phyloP scores from a whole-genome alignment of 176 grass and related monocot genomes.

The Chrysopogon serrulatus region DNA sequence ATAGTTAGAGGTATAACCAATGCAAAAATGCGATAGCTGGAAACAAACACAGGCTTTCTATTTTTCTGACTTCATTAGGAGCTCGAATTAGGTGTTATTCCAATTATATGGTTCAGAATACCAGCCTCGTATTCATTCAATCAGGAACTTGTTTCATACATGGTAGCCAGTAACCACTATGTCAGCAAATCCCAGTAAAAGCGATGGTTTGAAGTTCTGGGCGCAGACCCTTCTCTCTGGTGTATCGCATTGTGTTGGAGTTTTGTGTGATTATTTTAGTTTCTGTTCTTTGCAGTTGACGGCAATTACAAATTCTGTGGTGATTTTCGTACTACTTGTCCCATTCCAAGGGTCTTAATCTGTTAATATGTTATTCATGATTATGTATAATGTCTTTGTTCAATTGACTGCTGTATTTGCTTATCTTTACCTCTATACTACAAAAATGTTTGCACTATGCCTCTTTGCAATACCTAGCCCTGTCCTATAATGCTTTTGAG shows the following conservation, averaged over 20 bases:
- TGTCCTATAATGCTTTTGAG: background rate
- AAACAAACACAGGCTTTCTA: background rate
- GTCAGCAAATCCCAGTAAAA: background rate
- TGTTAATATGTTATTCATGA: background rate
- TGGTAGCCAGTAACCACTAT: background rate
- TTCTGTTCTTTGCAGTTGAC: background rate
- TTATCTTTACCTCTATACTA: background rate
- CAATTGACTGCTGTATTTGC: background rate
- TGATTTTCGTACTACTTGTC: background rate
- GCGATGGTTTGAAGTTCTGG: background rate
- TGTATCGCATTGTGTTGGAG: background rate
- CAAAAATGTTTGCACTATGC: background rate
- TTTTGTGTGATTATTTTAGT: background rate
- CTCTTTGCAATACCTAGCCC: background rate
- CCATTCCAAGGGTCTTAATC: background rate
- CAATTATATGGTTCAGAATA: background rate
- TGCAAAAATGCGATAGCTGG: background rate
- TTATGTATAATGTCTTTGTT: background rate
- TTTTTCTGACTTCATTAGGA: background rate
- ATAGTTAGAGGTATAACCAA: background rate
- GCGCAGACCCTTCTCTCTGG: background rate
- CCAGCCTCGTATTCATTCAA: background rate
- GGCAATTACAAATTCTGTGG: background rate
- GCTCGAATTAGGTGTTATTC: constrained; percentile 11
- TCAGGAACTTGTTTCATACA: background rate